These are phyloP conservation scores for Escovopsis sp. DNA, from an alignment of 2,329 filamentous ascomycete genomes.

Conservation along the genomic window DNA sequence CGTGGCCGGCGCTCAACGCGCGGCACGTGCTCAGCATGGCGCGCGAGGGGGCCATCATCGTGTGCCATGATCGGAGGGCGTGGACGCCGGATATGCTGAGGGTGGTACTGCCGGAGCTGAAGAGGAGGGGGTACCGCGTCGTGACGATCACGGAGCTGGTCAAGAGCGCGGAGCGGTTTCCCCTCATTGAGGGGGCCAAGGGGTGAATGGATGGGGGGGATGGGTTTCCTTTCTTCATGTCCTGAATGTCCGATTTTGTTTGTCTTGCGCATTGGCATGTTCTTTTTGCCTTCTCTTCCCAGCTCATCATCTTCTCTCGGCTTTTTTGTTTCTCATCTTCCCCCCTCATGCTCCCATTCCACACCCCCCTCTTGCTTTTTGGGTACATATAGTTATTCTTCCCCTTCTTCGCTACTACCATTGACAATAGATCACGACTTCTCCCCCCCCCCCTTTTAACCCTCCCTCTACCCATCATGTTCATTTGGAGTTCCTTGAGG, in stretches of 20 bases:
- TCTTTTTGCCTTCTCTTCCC: neutral
- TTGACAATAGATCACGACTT: too few species aligned
- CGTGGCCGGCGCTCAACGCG: slow-evolving; percentile 53
- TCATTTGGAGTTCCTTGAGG: too few species aligned
- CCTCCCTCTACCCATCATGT: too few species aligned
- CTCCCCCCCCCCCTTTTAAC: too few species aligned
- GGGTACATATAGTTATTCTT: too few species aligned
- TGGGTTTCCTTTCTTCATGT: too few species aligned
- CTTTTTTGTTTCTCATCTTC: too few species aligned
- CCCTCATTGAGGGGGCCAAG: too few species aligned
- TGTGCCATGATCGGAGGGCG: slow-evolving; percentile 71
- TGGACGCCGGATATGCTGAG: slow-evolving; percentile 73
- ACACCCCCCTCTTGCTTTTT: too few species aligned
- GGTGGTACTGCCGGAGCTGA: slow-evolving; percentile 56
- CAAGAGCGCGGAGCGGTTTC: slow-evolving; percentile 16
- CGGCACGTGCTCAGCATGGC: slow-evolving; percentile 69
- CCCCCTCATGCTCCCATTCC: too few species aligned
- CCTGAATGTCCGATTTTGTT: neutral
- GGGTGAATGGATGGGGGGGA: slow-evolving; percentile 7
- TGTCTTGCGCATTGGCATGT: neutral
- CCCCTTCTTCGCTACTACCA: too few species aligned
- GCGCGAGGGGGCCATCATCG: slow-evolving; percentile 60
- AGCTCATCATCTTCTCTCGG: too few species aligned
- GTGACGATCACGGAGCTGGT: slow-evolving; percentile 58
- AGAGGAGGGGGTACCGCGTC: slow-evolving; percentile 51